Evolutionary conservation across 2,329 filamentous ascomycete species (phyloP).

Genomic region (Calonectria crousiana): DNA sequence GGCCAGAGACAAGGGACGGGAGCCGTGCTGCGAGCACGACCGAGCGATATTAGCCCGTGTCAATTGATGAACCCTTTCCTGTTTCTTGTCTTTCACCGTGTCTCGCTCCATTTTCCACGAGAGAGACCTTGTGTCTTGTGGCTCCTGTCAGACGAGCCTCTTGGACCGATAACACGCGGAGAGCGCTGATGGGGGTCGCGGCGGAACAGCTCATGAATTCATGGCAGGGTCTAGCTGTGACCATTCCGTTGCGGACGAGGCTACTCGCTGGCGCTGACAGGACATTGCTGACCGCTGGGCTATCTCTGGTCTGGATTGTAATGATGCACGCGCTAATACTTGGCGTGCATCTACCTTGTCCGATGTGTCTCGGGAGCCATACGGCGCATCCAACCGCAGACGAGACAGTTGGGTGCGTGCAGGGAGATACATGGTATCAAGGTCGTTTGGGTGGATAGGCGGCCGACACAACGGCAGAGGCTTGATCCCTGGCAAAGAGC

Average conservation of each 20-base stretch:
- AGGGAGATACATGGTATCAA: background rate
- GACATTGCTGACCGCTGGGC: background rate
- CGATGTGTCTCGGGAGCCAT: background rate
- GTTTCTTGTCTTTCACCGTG: background rate
- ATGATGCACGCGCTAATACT: constrained; percentile 5
- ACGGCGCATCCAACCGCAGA: constrained; percentile 2
- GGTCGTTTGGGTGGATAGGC: constrained; percentile 13
- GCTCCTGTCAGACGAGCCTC: background rate
- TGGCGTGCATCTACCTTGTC: background rate
- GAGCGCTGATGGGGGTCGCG: background rate
- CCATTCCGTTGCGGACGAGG: constrained; percentile 3
- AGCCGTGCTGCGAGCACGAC: background rate
- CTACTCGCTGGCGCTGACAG: background rate
- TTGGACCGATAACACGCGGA: background rate
- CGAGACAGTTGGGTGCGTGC: background rate
- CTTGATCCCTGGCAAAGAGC: background rate
- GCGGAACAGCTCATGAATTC: background rate
- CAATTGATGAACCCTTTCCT: background rate
- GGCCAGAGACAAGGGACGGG: constrained; percentile 13
- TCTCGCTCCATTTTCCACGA: background rate
- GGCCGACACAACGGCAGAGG: constrained; percentile 32
- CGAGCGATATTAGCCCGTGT: background rate
- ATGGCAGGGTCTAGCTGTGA: background rate
- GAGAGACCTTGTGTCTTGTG: background rate
- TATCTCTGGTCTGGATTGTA: constrained; percentile 7